Evolutionary conservation across 345 rosid genomes (phyloP).

Genomic region (Barbarea vulgaris): DNA sequence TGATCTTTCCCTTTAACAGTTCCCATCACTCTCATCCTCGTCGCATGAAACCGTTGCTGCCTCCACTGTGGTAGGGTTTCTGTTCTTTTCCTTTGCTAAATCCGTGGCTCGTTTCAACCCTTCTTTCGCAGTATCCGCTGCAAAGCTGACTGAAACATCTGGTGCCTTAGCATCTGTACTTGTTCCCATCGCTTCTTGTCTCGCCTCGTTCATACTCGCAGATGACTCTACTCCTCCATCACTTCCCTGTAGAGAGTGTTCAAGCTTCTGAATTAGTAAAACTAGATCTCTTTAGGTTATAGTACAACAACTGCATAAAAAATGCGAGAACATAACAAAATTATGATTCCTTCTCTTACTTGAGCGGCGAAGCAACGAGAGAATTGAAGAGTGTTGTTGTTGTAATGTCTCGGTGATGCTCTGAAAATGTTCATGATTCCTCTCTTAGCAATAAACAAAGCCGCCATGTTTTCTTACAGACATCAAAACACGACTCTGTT

Average conservation of each 20-base stretch:
- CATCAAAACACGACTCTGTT: background rate
- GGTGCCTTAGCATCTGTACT: too few species aligned
- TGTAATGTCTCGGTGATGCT: conserved; percentile 2
- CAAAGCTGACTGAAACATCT: conserved; percentile 11
- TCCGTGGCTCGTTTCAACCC: conserved; percentile 22
- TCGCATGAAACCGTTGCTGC: too few species aligned
- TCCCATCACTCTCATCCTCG: conserved; percentile 21
- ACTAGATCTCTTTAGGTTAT: too few species aligned
- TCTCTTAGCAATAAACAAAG: conserved; percentile 21
- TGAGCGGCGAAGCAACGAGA: conserved; percentile 31
- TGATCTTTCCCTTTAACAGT: conserved; percentile 11
- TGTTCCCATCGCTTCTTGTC: conserved; percentile 37
- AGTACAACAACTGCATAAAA: background rate
- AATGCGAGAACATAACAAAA: background rate
- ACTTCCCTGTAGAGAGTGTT: conserved; percentile 19
- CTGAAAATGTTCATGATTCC: conserved; percentile 20
- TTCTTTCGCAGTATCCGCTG: conserved; percentile 28
- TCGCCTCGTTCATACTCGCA: conserved; percentile 29
- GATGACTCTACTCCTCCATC: conserved; percentile 15
- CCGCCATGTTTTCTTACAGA: conserved; percentile 14
- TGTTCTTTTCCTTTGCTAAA: conserved; percentile 4
- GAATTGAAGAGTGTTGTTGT: conserved; percentile 20
- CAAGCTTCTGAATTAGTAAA: background rate
- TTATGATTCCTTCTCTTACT: background rate
- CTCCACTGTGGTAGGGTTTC: background rate